phyloP scores from a whole-genome alignment of 2,329 filamentous ascomycete species.

The Ophiostoma piceae region DNA sequence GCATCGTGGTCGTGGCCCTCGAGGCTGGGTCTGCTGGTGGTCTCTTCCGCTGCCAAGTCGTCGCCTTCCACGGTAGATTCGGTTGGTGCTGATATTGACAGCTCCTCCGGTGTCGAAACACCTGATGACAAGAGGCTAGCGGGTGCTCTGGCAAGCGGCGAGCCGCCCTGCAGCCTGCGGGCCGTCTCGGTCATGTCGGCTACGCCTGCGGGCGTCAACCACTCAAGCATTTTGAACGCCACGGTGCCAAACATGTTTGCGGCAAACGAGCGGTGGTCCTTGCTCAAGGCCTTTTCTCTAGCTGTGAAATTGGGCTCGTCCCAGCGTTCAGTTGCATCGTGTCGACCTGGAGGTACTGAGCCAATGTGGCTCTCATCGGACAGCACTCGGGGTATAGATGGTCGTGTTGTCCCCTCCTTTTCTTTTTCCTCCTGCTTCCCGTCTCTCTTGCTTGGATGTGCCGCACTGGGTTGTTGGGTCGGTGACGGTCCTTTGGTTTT shows the following conservation, averaged over 20 bases:
- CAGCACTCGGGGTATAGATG: no score
- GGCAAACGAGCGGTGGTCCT: constrained; percentile 56
- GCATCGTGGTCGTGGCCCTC: background rate
- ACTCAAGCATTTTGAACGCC: constrained; percentile 65
- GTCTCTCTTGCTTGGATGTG: background rate
- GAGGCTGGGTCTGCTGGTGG: background rate
- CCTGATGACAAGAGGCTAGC: background rate
- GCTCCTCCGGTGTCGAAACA: background rate
- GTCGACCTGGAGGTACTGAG: background rate
- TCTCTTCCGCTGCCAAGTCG: background rate
- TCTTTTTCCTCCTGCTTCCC: background rate
- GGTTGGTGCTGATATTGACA: constrained; percentile 1
- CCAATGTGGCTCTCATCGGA: background rate
- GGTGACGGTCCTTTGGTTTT: background rate
- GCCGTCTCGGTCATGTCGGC: constrained; percentile 44
- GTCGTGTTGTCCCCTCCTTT: background rate
- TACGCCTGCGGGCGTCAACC: constrained; percentile 58
- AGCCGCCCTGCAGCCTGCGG: constrained; percentile 28
- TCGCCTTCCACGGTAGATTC: constrained; percentile 6
- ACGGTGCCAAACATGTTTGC: constrained; percentile 61
- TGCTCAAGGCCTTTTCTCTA: constrained; percentile 44
- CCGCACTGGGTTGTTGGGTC: background rate
- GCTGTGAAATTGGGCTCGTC: constrained; percentile 36
- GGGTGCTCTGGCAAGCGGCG: background rate
- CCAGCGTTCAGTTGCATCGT: background rate